phyloP scores from a whole-genome alignment of 164 flowering plant genomes.

The Nymphaea thermarum region DNA sequence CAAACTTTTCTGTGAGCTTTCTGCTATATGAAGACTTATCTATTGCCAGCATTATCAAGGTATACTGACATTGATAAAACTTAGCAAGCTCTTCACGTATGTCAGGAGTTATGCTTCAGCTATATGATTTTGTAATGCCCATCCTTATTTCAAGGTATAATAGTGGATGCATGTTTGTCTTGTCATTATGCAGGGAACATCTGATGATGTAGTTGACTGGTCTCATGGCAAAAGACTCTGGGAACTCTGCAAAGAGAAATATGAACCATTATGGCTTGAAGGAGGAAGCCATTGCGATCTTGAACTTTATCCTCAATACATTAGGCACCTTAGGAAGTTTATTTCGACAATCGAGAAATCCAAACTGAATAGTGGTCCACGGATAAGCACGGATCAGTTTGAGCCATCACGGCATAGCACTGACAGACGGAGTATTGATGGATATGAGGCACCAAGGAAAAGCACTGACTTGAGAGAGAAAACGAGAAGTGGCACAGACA shows the following conservation, averaged over 20 bases:
- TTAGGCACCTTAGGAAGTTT: slow-evolving; percentile 79
- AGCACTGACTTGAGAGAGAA: slow-evolving; percentile 76
- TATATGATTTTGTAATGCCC: not conserved
- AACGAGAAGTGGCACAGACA: slow-evolving; percentile 61
- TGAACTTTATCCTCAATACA: slow-evolving; percentile 79
- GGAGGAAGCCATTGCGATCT: slow-evolving; percentile 88
- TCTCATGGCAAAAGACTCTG: slow-evolving; percentile 93
- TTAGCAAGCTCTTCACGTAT: not conserved
- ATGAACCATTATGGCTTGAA: slow-evolving; percentile 84
- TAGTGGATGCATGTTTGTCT: not conserved
- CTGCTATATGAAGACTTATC: too few relatives aligned
- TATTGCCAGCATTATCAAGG: too few relatives aligned
- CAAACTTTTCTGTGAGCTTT: too few relatives aligned
- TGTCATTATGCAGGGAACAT: slow-evolving; percentile 52
- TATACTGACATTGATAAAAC: too few relatives aligned
- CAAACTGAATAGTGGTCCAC: slow-evolving; percentile 17
- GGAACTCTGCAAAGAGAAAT: slow-evolving; percentile 86
- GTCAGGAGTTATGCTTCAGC: not conserved
- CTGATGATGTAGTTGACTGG: slow-evolving; percentile 89
- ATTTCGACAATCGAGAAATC: slow-evolving; percentile 56
- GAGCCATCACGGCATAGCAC: slow-evolving; percentile 59
- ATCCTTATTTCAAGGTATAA: not conserved
- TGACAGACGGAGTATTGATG: slow-evolving; percentile 13
- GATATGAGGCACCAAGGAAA: slow-evolving; percentile 54
- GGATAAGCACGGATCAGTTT: slow-evolving; percentile 47